Conservation (phyloP, 306 rosid species). For the Castanea mollissima region DNA sequence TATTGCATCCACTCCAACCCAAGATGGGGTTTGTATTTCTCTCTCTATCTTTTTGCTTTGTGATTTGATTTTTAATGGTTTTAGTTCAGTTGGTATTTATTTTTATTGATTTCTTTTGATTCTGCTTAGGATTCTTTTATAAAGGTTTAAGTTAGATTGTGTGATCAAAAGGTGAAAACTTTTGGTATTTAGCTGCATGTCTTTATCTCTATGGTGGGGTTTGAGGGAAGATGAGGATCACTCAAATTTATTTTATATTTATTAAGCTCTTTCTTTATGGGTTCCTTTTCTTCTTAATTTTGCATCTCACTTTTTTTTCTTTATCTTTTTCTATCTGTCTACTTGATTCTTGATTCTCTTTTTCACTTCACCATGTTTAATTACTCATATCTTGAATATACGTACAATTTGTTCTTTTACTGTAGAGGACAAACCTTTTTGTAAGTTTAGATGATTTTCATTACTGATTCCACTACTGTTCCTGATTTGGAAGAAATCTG, state of each 20-base stretch:
- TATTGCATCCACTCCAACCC: slow-evolving; percentile 98
- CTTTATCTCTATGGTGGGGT: slow-evolving; percentile 19
- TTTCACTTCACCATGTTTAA: not conserved
- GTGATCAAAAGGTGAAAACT: slow-evolving; percentile 11
- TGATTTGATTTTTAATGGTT: not conserved
- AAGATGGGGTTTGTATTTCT: slow-evolving; percentile 83
- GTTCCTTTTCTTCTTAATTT: slow-evolving; percentile 5
- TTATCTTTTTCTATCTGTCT: not conserved
- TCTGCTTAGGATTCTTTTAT: not conserved
- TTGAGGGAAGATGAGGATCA: slow-evolving; percentile 22
- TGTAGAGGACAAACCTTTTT: no score
- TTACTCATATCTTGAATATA: not conserved
- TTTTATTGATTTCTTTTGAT: not conserved
- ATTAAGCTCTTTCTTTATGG: not conserved
- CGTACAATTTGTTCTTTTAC: not conserved
- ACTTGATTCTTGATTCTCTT: slow-evolving; percentile 30
- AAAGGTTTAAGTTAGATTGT: slow-evolving; percentile 4
- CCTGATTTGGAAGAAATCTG: not conserved
- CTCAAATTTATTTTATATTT: slow-evolving; percentile 2
- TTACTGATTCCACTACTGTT: not conserved
- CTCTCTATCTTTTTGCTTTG: slow-evolving; percentile 1
- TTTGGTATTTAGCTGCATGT: slow-evolving; percentile 15
- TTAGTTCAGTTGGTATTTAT: not conserved
- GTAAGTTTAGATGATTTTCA: not conserved
- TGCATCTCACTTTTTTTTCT: slow-evolving; percentile 27